Evolutionary conservation across 1,284 basidiomycete genomes (phyloP), one percentile per base, ranked within the genome.

Genomic region (Puccinia coronata): DNA sequence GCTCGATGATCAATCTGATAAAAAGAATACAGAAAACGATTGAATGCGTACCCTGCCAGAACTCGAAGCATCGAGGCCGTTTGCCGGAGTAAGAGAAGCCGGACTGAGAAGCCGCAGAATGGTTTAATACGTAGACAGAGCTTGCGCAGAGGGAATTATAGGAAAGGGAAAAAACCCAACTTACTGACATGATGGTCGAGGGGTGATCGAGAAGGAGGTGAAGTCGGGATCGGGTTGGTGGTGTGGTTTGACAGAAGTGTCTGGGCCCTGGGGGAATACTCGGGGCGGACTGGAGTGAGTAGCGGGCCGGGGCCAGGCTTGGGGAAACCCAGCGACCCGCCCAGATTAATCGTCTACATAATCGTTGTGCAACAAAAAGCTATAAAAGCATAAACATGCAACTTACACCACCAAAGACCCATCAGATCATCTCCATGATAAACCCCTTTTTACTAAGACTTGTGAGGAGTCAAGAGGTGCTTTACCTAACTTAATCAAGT

Each of bases 61-160:
- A 85, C 16, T 84, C 82, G 82, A 85, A 86, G 82, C 86, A 86
- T 76, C 86, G 84, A 67, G 85, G 84, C 53, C 84, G 84, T 43
- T 85, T 84, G 53, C 86, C 86, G 72, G 83, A 84, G 83, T 84
- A 85, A 76, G 85, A 85, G 83, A 84, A 86, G 79, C 86, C 86
- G 76, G 86, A 86, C 86, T 86, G 59, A 39, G 25, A 47, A 20
- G n/a, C 47, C 39, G 51, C 31, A 34, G 12, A 69, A 41, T 18
- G 47, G n/a, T 5, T 70, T 0, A 70, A 47, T 28, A 49, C 47
- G 28, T 11, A 18, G 16, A 51, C 2, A 18, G 34, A 28, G 25
- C 25, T 2, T 65, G 1, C 0, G 25, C 0, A 43, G 36, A 65
- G 36, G 31, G 5, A 4, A 57, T 6, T 20, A 14, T 61, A 28